Evolutionary conservation across 805 yeast genomes (phyloP).

Genomic region (Candida pseudoglaebosa): DNA sequence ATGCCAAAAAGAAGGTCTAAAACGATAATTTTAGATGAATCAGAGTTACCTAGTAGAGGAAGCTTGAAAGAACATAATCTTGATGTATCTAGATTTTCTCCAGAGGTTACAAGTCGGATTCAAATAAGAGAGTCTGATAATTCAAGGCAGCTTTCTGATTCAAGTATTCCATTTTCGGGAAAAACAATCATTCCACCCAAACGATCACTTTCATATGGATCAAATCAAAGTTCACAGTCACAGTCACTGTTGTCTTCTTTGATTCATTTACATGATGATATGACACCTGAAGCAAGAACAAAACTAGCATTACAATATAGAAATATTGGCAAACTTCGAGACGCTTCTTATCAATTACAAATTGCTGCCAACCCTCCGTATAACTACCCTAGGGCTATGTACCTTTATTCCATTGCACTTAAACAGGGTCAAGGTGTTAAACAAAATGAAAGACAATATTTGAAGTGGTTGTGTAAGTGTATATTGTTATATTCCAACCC

Average conservation of each 20-base stretch:
- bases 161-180: not conserved
- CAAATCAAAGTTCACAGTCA: not conserved
- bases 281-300: slow-evolving; percentile 32
- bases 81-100: not conserved
- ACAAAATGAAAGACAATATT: slow-evolving; percentile 49
- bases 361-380: slow-evolving; percentile 61
- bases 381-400: slow-evolving; percentile 55
- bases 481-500: slow-evolving; percentile 16
- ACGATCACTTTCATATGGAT: not conserved
- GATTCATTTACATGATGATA: slow-evolving; percentile 9
- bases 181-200: not conserved
- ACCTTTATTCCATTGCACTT: slow-evolving; percentile 63
- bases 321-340: slow-evolving; percentile 57
- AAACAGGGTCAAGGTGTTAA: slow-evolving; percentile 67
- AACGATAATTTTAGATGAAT: not conserved
- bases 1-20: not conserved
- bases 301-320: slow-evolving; percentile 47
- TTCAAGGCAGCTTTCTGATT: not conserved
- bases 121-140: not conserved
- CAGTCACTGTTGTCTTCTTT: not conserved
- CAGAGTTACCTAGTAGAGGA: not conserved
- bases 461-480: slow-evolving; percentile 57
- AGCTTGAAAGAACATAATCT: not conserved
- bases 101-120: not conserved
- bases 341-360: slow-evolving; percentile 65